phyloP scores from a whole-genome alignment of 2,329 filamentous ascomycete genomes.

The Colletotrichum trifolii region DNA sequence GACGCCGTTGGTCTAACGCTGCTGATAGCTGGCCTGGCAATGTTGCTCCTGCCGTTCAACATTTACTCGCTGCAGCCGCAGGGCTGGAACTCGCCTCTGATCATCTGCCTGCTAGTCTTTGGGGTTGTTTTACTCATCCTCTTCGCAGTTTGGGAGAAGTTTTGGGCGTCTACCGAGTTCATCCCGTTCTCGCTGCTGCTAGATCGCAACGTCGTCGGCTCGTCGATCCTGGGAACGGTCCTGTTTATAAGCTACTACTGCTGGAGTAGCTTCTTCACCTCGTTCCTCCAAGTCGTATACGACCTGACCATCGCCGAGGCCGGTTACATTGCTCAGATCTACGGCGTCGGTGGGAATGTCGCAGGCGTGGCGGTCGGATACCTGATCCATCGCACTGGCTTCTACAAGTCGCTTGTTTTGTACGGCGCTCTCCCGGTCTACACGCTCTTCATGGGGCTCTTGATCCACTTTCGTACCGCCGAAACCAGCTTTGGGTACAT shows the following conservation, averaged over 20 bases:
- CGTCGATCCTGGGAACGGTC: constrained; percentile 56
- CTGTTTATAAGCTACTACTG: constrained; percentile 63
- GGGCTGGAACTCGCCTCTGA: constrained; percentile 56
- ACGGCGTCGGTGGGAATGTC: constrained; percentile 62
- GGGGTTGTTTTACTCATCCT: constrained; percentile 62
- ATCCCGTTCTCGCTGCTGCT: constrained; percentile 67
- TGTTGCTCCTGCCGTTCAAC: constrained; percentile 70
- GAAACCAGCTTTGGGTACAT: constrained; percentile 48
- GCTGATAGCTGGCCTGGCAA: constrained; percentile 59
- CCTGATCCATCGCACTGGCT: constrained; percentile 56
- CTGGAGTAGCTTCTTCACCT: constrained; percentile 66
- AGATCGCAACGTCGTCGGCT: constrained; percentile 63
- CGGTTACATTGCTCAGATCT: constrained; percentile 61
- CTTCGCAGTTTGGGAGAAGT: constrained; percentile 63
- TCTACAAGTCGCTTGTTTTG: constrained; percentile 60
- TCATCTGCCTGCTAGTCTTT: constrained; percentile 63
- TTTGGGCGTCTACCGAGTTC: constrained; percentile 25
- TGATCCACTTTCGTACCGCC: constrained; percentile 55
- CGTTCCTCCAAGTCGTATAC: constrained; percentile 65
- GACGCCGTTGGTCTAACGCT: constrained; percentile 64
- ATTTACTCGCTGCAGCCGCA: constrained; percentile 52
- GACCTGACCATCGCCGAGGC: constrained; percentile 54
- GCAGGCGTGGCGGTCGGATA: constrained; percentile 61
- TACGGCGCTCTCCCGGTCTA: constrained; percentile 59
- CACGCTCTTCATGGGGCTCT: constrained; percentile 60